A percentile compares a stretch with the other conserved stretches of the same genome.
Evolutionary conservation across 306 rosid species (phyloP).

Genomic region (Alnus glutinosa): DNA sequence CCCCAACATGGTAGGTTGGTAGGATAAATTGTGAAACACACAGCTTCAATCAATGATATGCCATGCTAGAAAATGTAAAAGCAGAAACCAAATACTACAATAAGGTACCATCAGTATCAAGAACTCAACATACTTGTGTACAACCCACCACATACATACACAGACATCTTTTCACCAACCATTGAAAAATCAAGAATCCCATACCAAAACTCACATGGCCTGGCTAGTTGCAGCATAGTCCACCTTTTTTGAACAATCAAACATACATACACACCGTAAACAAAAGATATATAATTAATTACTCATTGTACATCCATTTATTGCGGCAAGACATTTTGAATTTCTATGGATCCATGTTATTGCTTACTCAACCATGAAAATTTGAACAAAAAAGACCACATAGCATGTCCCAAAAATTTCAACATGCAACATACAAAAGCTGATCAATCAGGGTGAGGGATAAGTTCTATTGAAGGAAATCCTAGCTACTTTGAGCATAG

Average conservation of each 20-base stretch:
- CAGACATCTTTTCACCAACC: background rate
- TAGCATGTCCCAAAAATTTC: background rate
- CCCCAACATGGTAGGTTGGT: background rate
- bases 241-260: background rate
- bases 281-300: background rate
- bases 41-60: background rate
- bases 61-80: background rate
- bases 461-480: background rate
- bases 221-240: background rate
- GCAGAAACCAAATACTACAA: background rate
- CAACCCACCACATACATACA: background rate
- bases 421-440: background rate
- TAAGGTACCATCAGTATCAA: background rate
- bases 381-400: too few species aligned
- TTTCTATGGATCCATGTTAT: background rate
- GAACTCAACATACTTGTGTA: background rate
- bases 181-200: background rate
- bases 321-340: background rate
- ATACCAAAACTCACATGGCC: constrained; percentile 6
- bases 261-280: background rate
- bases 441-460: background rate
- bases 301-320: background rate
- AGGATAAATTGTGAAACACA: background rate
- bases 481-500: background rate
- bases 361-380: background rate